Conservation (phyloP, 164 flowering plant genomes). For the Tinospora cordifolia region DNA sequence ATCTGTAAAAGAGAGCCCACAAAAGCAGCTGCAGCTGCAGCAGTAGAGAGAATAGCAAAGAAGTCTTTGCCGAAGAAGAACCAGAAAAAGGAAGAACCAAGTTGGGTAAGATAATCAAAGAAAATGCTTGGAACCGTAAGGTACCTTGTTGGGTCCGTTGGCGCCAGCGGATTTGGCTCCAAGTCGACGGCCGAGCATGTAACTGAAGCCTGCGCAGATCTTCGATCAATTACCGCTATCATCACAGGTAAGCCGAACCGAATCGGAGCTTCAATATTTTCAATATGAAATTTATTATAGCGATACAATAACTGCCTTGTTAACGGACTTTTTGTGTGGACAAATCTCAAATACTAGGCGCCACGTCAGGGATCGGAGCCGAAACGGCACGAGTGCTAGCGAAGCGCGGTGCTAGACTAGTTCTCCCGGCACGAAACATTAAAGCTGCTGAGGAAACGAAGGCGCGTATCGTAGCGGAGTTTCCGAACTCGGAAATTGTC, state of each 20-base stretch:
- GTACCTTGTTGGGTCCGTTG: conserved; percentile 64
- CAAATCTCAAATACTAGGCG: conserved; percentile 38
- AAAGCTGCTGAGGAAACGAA: conserved; percentile 80
- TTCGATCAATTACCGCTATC: conserved; percentile 63
- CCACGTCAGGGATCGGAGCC: conserved; percentile 95
- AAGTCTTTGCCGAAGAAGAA: neutral
- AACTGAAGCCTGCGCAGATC: conserved; percentile 43
- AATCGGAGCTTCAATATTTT: no score
- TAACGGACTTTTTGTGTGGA: neutral
- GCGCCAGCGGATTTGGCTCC: conserved; percentile 75
- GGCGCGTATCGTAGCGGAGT: conserved; percentile 59
- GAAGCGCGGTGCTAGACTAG: conserved; percentile 66
- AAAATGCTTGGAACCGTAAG: conserved; percentile 62
- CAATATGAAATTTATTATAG: neutral
- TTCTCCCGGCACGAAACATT: conserved; percentile 68
- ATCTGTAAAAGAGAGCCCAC: neutral
- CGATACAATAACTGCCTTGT: no score
- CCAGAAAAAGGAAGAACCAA: neutral
- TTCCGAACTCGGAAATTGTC: conserved; percentile 51
- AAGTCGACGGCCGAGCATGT: conserved; percentile 89
- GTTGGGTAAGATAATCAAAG: neutral
- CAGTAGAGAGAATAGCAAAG: neutral
- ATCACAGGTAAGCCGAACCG: conserved; percentile 58
- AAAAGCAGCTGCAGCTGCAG: neutral
- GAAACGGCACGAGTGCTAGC: conserved; percentile 94